A percentile compares a stretch with the other conserved stretches of the same genome.
These are phyloP conservation scores for Penicillium diatomitis DNA, from an alignment of 495 filamentous ascomycete genomes.

Conservation along the genomic window DNA sequence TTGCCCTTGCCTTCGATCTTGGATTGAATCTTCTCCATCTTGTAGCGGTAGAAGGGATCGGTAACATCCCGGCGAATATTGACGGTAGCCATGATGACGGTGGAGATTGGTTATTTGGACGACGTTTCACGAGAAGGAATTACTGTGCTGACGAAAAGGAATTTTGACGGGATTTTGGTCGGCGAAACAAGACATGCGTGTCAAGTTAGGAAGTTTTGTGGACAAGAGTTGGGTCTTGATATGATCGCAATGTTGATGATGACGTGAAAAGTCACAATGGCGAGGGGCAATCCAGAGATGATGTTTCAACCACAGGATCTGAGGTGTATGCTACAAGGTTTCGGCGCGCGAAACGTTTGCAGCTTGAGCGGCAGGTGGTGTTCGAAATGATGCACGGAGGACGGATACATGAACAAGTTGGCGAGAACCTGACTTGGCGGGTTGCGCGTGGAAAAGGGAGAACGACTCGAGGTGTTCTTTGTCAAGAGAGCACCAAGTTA, in stretches of 20 bases:
- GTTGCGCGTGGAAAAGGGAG: slow-evolving; percentile 30
- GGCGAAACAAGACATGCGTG: slow-evolving; percentile 47
- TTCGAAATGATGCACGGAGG: slow-evolving; percentile 63
- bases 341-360: slow-evolving; percentile 86
- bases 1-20: slow-evolving; percentile 99
- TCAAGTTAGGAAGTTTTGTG: slow-evolving; percentile 37
- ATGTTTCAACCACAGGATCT: slow-evolving; percentile 75
- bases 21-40: slow-evolving; percentile 97
- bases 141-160: slow-evolving; percentile 21
- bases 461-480: slow-evolving; percentile 30
- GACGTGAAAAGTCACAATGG: slow-evolving; percentile 14
- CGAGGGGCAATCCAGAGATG: slow-evolving; percentile 10
- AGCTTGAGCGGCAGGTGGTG: slow-evolving; percentile 84
- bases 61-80: slow-evolving; percentile 98
- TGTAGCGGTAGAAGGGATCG: slow-evolving; percentile 99
- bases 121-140: slow-evolving; percentile 15
- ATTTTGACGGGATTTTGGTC: slow-evolving; percentile 33
- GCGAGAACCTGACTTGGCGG: slow-evolving; percentile 24
- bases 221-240: slow-evolving; percentile 33
- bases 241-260: slow-evolving; percentile 6
- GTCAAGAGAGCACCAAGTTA: slow-evolving; percentile 13
- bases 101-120: slow-evolving; percentile 14
- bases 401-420: slow-evolving; percentile 74
- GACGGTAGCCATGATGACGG: slow-evolving; percentile 75
- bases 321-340: slow-evolving; percentile 76